These are phyloP conservation scores for Suillus luteus DNA, from an alignment of 768 basidiomycete genomes.

Conservation along the genomic window DNA sequence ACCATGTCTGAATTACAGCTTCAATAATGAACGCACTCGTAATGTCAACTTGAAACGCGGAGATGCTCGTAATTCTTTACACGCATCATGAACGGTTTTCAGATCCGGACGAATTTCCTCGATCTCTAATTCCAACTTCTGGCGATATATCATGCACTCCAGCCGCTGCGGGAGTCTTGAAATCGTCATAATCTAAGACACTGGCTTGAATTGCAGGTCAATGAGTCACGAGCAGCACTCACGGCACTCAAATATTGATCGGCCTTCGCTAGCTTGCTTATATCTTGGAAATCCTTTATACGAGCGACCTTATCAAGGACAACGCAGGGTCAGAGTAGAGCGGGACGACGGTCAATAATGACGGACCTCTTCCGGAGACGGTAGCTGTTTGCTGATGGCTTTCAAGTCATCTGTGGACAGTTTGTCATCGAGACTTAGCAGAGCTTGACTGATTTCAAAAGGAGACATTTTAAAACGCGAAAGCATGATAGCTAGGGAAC, in stretches of 20 bases:
- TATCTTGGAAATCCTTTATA: slow-evolving; percentile 70
- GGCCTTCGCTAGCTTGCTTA: slow-evolving; percentile 74
- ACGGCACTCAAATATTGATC: slow-evolving; percentile 86
- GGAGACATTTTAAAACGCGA: slow-evolving; percentile 68
- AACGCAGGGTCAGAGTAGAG: neutral
- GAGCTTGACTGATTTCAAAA: slow-evolving; percentile 65
- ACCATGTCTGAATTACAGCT: neutral
- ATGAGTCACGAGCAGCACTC: slow-evolving; percentile 14
- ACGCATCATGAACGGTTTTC: slow-evolving; percentile 69
- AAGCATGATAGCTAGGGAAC: slow-evolving; percentile 74
- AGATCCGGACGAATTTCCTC: slow-evolving; percentile 85
- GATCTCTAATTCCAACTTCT: slow-evolving; percentile 79
- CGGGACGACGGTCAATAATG: neutral
- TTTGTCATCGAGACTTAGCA: slow-evolving; percentile 73
- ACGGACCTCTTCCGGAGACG: slow-evolving; percentile 78
- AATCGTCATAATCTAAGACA: slow-evolving; percentile 70
- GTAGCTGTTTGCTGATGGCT: slow-evolving; percentile 72
- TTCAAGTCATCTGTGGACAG: slow-evolving; percentile 77
- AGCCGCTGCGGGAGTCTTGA: slow-evolving; percentile 74
- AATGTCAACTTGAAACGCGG: slow-evolving; percentile 67
- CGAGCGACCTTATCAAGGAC: slow-evolving; percentile 49
- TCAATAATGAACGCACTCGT: slow-evolving; percentile 45
- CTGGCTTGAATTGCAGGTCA: slow-evolving; percentile 11
- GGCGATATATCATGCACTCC: slow-evolving; percentile 82
- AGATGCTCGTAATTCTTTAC: slow-evolving; percentile 66